Conservation (phyloP, 2,329 filamentous ascomycete genomes). For the Pseudogymnoascus sp. region DNA sequence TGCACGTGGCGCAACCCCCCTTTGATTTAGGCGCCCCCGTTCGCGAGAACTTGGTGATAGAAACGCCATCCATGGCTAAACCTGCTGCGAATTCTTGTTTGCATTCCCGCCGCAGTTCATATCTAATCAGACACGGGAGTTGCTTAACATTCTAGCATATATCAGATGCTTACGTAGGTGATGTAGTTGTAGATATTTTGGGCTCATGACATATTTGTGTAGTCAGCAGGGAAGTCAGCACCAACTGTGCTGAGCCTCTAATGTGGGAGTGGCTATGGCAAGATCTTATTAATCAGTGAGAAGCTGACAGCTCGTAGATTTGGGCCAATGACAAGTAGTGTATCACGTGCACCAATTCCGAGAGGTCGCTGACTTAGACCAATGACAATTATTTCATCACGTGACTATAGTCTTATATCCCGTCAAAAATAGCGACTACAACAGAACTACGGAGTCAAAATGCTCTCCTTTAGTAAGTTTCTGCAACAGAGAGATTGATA, state of each 20-base stretch:
- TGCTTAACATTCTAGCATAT: background rate
- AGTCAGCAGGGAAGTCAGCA: background rate
- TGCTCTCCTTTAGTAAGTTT: background rate
- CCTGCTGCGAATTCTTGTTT: background rate
- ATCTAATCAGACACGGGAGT: background rate
- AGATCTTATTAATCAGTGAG: background rate
- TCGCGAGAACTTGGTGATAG: background rate
- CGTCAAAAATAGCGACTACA: background rate
- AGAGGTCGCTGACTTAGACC: background rate
- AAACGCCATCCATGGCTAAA: background rate
- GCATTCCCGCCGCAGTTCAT: background rate
- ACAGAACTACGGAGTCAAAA: background rate
- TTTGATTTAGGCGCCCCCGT: background rate
- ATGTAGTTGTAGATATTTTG: background rate
- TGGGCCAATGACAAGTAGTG: background rate
- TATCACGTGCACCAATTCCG: background rate
- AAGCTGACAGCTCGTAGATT: background rate
- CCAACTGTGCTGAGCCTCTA: background rate
- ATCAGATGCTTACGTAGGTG: background rate
- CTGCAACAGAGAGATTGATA: background rate
- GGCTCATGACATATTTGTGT: background rate
- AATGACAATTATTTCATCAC: background rate
- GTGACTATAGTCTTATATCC: background rate
- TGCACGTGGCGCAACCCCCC: constrained; percentile 4
- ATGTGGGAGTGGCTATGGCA: background rate